A percentile compares a stretch with the other conserved stretches of the same genome.
phyloP scores from a whole-genome alignment of 1,284 basidiomycete genomes.

The Sporisorium exsertum region DNA sequence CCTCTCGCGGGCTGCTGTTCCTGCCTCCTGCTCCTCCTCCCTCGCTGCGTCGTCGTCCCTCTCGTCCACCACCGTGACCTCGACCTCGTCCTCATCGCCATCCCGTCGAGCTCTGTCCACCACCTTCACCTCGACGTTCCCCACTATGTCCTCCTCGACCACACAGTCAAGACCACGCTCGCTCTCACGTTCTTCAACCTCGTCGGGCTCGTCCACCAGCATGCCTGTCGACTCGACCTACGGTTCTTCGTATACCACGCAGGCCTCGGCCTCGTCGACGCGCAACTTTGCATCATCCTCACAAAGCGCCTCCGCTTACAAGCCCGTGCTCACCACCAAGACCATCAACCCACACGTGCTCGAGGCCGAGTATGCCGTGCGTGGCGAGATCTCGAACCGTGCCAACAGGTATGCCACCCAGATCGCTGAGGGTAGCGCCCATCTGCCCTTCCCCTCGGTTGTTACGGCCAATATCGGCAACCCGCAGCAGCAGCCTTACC shows the following conservation, averaged over 20 bases:
- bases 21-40: slow-evolving; percentile 11
- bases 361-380: slow-evolving; percentile 94
- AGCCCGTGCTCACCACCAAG: slow-evolving; percentile 61
- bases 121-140: slow-evolving; percentile 11
- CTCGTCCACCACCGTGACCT: slow-evolving; percentile 5
- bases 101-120: slow-evolving; percentile 22
- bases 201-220: slow-evolving; percentile 34
- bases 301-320: slow-evolving; percentile 70
- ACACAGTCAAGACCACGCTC: slow-evolving; percentile 18
- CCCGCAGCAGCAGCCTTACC: slow-evolving; percentile 87
- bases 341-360: slow-evolving; percentile 82
- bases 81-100: slow-evolving; percentile 2
- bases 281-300: too few species aligned
- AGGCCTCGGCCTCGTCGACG: slow-evolving; percentile 29
- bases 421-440: slow-evolving; percentile 71
- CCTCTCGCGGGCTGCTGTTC: slow-evolving; percentile 23
- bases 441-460: slow-evolving; percentile 85
- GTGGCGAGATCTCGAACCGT: slow-evolving; percentile 92
- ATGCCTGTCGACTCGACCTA: slow-evolving; percentile 27
- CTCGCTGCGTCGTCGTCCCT: neutral
- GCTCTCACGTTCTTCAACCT: slow-evolving; percentile 28
- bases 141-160: slow-evolving; percentile 19
- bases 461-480: slow-evolving; percentile 98
- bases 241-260: slow-evolving; percentile 43
- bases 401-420: slow-evolving; percentile 79